Evolutionary conservation across 306 rosid genomes (phyloP).

Genomic region (Rosa persica): DNA sequence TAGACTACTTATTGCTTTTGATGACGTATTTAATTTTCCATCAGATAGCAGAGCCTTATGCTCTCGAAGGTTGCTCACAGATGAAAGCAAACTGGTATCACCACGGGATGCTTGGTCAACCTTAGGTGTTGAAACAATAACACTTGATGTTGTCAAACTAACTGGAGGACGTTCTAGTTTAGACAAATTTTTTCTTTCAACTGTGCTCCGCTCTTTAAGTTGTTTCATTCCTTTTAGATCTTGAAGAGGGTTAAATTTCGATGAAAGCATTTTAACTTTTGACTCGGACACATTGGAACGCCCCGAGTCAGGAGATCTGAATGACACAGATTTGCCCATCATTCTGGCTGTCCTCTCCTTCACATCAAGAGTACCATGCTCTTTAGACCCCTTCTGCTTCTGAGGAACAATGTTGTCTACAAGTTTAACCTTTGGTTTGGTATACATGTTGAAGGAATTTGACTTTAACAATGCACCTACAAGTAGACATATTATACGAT

Average conservation of each 20-base stretch:
- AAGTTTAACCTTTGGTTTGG: slow-evolving; percentile 64
- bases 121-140: slow-evolving; percentile 54
- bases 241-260: slow-evolving; percentile 42
- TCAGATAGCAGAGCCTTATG: slow-evolving; percentile 51
- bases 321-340: slow-evolving; percentile 66
- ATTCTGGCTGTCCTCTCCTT: slow-evolving; percentile 53
- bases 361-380: slow-evolving; percentile 49
- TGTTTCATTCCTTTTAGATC: slow-evolving; percentile 63
- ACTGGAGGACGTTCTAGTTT: slow-evolving; percentile 57
- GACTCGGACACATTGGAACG: slow-evolving; percentile 53
- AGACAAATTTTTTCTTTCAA: slow-evolving; percentile 59
- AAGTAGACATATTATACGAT: slow-evolving; percentile 12
- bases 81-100: slow-evolving; percentile 52
- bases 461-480: slow-evolving; percentile 73
- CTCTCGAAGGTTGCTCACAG: slow-evolving; percentile 49
- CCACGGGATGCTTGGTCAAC: slow-evolving; percentile 51
- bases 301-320: slow-evolving; percentile 51
- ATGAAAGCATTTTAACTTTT: slow-evolving; percentile 66
- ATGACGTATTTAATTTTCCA: slow-evolving; percentile 44
- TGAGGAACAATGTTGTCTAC: slow-evolving; percentile 63
- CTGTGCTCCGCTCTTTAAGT: slow-evolving; percentile 53
- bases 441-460: slow-evolving; percentile 59
- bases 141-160: slow-evolving; percentile 45
- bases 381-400: slow-evolving; percentile 59
- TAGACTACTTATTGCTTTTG: slow-evolving; percentile 50